Evolutionary conservation across 2,329 filamentous ascomycete species (phyloP).

Genomic region (Sarocladium strictum): DNA sequence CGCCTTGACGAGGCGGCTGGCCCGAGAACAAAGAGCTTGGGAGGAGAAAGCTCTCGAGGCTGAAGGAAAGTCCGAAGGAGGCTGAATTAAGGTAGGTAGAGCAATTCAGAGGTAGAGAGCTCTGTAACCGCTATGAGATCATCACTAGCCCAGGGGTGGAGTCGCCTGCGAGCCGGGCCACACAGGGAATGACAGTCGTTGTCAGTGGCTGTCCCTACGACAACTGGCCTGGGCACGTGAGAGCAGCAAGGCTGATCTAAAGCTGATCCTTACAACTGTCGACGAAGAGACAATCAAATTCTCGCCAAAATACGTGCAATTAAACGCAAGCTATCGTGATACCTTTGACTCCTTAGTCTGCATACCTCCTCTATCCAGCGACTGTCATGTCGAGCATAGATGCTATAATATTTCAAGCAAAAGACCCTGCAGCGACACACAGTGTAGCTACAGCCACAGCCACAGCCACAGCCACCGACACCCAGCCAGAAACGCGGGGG

Average conservation of each 20-base stretch:
- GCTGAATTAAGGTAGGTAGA: background rate
- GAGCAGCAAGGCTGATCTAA: background rate
- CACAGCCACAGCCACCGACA: background rate
- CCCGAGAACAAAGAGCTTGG: too few species aligned
- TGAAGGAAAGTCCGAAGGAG: background rate
- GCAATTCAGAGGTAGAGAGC: background rate
- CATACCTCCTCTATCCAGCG: too few species aligned
- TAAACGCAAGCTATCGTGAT: too few species aligned
- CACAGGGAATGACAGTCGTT: background rate
- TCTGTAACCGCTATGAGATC: conserved; percentile 5
- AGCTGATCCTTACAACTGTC: too few species aligned
- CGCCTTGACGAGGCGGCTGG: too few species aligned
- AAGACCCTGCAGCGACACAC: background rate
- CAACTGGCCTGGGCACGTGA: background rate
- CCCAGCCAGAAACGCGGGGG: conserved; percentile 2
- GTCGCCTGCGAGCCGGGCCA: background rate
- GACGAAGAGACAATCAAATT: too few species aligned
- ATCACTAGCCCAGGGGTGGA: background rate
- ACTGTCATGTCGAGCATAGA: too few species aligned
- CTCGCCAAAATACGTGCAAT: too few species aligned
- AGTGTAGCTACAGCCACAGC: too few species aligned
- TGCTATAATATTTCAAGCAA: too few species aligned
- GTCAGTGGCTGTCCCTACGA: background rate
- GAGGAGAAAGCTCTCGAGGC: background rate
- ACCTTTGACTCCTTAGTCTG: too few species aligned